Percentiles rank a stretch among this genome's conserved stretches.
Evolutionary conservation across 352 stramenopile genomes (phyloP).

Genomic region (Globisporangium solare): DNA sequence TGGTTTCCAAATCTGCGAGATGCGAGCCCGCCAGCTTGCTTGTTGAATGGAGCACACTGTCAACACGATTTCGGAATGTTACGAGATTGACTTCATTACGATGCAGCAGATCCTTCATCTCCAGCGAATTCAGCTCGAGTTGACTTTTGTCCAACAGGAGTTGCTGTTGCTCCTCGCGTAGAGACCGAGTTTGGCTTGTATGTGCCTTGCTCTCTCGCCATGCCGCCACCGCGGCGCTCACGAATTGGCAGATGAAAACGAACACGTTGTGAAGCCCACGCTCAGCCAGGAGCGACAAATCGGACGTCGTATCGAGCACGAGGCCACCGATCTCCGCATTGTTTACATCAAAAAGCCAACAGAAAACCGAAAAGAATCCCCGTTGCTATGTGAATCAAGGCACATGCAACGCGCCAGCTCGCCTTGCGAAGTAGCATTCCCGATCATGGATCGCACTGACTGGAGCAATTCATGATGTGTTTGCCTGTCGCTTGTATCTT

Average conservation of each 20-base stretch:
- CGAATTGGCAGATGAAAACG: background rate
- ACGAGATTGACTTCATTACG: conserved; percentile 6
- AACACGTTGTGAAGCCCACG: background rate
- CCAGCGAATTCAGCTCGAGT: conserved; percentile 12
- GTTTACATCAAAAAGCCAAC: background rate
- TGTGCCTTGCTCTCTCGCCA: background rate
- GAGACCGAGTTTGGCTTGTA: background rate
- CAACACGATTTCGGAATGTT: background rate
- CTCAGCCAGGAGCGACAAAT: background rate
- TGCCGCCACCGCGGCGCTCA: background rate
- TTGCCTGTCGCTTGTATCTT: background rate
- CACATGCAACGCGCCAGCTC: background rate
- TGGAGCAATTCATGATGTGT: conserved; percentile 1
- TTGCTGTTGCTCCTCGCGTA: conserved; percentile 1
- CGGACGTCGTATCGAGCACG: background rate
- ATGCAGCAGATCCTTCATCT: conserved; percentile 15
- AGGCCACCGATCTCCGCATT: background rate
- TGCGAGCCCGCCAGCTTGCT: background rate
- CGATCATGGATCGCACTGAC: background rate
- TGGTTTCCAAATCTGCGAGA: conserved; percentile 1
- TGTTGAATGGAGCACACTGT: background rate
- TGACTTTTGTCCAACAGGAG: conserved; percentile 9
- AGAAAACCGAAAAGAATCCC: background rate
- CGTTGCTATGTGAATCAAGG: background rate
- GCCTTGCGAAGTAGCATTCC: background rate